Base-by-base conservation (phyloP, 306 rosid species). In the Cucurbita ficifolia region DNA sequence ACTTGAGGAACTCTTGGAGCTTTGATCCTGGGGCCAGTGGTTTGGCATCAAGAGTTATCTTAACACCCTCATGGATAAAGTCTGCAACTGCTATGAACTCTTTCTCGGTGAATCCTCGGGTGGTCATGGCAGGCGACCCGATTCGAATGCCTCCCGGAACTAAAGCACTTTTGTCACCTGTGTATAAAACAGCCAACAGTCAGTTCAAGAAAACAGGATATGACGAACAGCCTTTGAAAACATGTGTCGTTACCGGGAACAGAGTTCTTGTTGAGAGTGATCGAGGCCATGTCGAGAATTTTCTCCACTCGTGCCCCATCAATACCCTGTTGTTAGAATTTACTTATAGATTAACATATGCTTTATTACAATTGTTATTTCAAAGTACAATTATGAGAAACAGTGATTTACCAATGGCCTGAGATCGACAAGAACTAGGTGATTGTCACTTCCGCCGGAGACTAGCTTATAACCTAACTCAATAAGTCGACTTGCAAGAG, bases 301-400 rank as follows among this genome's bases (percentile, higher is more conserved):
- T 94, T 94, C 85, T 94, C 98, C 42, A 49, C 97, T 39, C 98
- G 90, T 51, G 98, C 98, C 62, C 97, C 98, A 79, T 94, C 98
- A 16, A 94, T 76, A 51, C 97, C 97, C 98, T 90, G 78, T 58
- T 12, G 1, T 69, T 24, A 69, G 74, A 49, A 57, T 22, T 13
- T 4, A 49, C 22, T 14, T 24, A 14, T 7, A 8, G 22, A 68
- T 46, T 24, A 68, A 46, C 22, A 14, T 8, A 46, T 14, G 19
- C 18, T 68, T 12, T 19, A 19, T 45, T 11, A n/a, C n/a, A 1
- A 0, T 19, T 8, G 5, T 18, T 46, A 2, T 43, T 21, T 42
- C 10, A 10, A 65, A 18, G 72, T 18, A 65, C n/a, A 19, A 6
- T 2, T 43, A 19, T 43, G 5, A 18, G 18, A 3, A 65, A 21